Base-by-base conservation (phyloP, 164 flowering plant genomes). In the Vitis rupestris region DNA sequence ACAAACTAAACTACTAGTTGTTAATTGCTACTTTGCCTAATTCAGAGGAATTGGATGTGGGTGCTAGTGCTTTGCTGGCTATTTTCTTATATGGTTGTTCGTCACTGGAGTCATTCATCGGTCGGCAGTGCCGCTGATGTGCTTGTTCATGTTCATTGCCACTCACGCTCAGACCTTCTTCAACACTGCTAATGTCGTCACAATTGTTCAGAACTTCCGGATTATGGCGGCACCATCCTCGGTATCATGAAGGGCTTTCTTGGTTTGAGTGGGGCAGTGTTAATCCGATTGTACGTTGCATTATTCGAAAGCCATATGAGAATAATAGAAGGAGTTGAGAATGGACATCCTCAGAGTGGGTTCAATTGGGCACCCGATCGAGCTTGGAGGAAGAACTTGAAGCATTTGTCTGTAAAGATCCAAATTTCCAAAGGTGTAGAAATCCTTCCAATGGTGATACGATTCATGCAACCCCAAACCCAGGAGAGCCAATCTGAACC, bases 171-270 rank as follows among this genome's bases (percentile, higher is more conserved):
- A 17, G 19, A 17, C 19, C 19, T 17, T 17, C 19, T 17, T 17
- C 19, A 17, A 17, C 68, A 94, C 98, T 19, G 90, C 89, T 1
- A 81, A 87, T 60, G 98, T 92, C 57, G 97, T 94, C 27, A 83
- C 88, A 13, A 89, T 87, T 14, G 92, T 94, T 1, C 78, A 70
- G 61, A 94, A 92, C 59, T 92, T 90, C 86, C 85, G 0, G 76
- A 77, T 54, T 84, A 86, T 55, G 78, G 97, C 52, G 98, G 98
- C 3, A 94, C 95, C 50, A 82, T 76, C 54, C 93, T 94, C 47
- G 97, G 99, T n/a, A 92, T 90, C 75, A 85, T 89, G 92, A 94
- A 92, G 99, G 97, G 99, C 0, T 91, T 87, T 87, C 93, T 94
- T 74, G 97, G 98, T 66, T 75, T 92, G 65, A 91, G 99, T 80